phyloP scores from a whole-genome alignment of 2,329 filamentous ascomycete species.

The Colletotrichum tropicicola region DNA sequence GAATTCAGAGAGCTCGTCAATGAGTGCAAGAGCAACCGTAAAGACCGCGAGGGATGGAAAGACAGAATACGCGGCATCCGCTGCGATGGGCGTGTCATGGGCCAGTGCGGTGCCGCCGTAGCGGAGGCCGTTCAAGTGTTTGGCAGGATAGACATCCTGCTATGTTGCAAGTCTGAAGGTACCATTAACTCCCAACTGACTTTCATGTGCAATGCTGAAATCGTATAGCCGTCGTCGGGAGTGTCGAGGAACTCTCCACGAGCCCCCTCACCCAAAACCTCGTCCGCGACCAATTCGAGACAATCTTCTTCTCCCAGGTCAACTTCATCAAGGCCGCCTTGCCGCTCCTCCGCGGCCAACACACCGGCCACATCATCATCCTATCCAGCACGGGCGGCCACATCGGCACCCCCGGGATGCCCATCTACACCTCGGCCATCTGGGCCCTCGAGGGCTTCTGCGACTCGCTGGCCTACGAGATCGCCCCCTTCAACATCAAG shows the following conservation, averaged over 20 bases:
- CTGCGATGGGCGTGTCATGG: slow-evolving; percentile 69
- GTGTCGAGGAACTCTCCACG: slow-evolving; percentile 88
- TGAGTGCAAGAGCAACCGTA: slow-evolving; percentile 69
- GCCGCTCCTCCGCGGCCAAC: slow-evolving; percentile 80
- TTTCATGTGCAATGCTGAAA: neutral
- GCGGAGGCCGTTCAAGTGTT: slow-evolving; percentile 88
- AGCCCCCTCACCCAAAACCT: slow-evolving; percentile 78
- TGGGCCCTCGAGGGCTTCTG: slow-evolving; percentile 98
- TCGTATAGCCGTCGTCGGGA: slow-evolving; percentile 79
- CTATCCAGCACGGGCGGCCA: slow-evolving; percentile 92
- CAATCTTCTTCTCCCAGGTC: slow-evolving; percentile 93
- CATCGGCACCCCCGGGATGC: slow-evolving; percentile 89
- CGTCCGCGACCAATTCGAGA: slow-evolving; percentile 91
- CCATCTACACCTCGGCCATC: slow-evolving; percentile 90
- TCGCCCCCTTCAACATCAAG: slow-evolving; percentile 96
- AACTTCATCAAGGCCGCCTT: slow-evolving; percentile 93
- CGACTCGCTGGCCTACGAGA: slow-evolving; percentile 94
- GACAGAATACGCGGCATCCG: slow-evolving; percentile 75
- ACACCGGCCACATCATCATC: slow-evolving; percentile 89
- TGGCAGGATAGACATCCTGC: slow-evolving; percentile 86
- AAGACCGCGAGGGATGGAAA: slow-evolving; percentile 80
- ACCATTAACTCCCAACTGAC: slow-evolving; percentile 26
- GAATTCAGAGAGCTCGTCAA: slow-evolving; percentile 85
- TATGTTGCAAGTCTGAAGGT: slow-evolving; percentile 92
- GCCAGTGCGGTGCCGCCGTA: slow-evolving; percentile 84